Conservation (phyloP, 768 basidiomycete genomes). For the Calocybe indica region DNA sequence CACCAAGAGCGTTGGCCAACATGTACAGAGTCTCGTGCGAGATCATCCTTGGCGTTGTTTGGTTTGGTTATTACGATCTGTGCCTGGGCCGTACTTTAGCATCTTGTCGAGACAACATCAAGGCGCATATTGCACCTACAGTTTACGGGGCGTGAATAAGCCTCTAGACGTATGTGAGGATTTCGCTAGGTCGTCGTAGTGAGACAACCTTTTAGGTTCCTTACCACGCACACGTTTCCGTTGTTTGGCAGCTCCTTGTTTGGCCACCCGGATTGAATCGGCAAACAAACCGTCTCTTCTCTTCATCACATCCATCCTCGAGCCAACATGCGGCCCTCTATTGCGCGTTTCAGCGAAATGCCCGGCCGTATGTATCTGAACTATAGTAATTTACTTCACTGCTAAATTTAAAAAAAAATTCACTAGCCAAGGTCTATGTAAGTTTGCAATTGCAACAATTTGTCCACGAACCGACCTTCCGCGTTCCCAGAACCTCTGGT, state of each 20-base stretch:
- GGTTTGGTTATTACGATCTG: too few relatives aligned
- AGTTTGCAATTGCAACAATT: constrained; percentile 24
- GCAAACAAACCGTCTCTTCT: constrained; percentile 8
- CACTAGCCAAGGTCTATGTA: constrained; percentile 75
- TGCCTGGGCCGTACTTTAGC: too few relatives aligned
- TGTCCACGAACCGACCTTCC: not conserved
- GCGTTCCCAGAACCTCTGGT: constrained; percentile 70
- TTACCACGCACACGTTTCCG: too few relatives aligned
- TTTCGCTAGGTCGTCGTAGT: too few relatives aligned
- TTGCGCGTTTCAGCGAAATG: constrained; percentile 65
- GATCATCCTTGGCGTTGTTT: constrained; percentile 49
- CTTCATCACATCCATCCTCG: constrained; percentile 11
- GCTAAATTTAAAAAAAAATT: not conserved
- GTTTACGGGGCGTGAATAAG: too few relatives aligned
- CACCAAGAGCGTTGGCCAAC: constrained; percentile 78
- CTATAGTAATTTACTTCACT: not conserved
- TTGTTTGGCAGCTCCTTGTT: constrained; percentile 28
- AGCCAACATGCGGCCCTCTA: constrained; percentile 56
- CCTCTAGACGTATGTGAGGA: too few relatives aligned
- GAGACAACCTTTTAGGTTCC: too few relatives aligned
- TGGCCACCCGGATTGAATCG: constrained; percentile 15
- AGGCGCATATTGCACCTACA: too few relatives aligned
- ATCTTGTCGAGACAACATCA: too few relatives aligned
- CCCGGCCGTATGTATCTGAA: constrained; percentile 61
- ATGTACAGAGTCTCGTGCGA: constrained; percentile 74